phyloP scores from a whole-genome alignment of 2,329 filamentous ascomycete genomes.

The Colletotrichum sp. region DNA sequence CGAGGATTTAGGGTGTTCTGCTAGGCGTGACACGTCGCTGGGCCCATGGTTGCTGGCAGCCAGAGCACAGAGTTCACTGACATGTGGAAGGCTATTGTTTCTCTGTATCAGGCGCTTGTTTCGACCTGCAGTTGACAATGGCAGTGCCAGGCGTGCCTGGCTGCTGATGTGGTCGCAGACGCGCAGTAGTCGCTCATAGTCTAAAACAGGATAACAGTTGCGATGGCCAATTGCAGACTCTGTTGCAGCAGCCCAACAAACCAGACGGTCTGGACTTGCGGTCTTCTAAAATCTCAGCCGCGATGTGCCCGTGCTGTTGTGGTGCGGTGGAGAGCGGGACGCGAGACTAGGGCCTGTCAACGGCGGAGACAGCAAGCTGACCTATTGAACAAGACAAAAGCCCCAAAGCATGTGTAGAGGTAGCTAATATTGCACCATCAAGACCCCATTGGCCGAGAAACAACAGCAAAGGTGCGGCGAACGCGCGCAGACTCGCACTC shows the following conservation, averaged over 20 bases:
- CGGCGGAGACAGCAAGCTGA: not conserved
- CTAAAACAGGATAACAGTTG: not conserved
- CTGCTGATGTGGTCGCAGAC: not conserved
- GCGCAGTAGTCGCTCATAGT: not conserved
- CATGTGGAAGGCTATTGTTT: slow-evolving; percentile 12
- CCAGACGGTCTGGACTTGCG: not conserved
- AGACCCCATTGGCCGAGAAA: not conserved
- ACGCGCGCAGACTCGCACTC: not conserved
- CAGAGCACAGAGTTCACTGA: not conserved
- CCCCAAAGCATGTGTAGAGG: not conserved
- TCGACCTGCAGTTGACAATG: not conserved
- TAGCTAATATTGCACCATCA: not conserved
- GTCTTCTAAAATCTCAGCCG: not conserved
- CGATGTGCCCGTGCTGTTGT: not conserved
- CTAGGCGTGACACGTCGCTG: slow-evolving; percentile 8
- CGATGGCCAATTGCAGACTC: not conserved
- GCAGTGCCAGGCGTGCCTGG: not conserved
- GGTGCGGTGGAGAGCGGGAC: not conserved
- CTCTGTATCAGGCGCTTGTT: slow-evolving; percentile 10
- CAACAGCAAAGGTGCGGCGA: not conserved
- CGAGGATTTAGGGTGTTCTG: not conserved
- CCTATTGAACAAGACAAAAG: not conserved
- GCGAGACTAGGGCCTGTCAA: not conserved
- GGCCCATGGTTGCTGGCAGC: not conserved
- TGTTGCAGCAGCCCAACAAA: not conserved